Evolutionary conservation across 1,139 yeast species (phyloP).

Genomic region (Hansenula lynferdii): DNA sequence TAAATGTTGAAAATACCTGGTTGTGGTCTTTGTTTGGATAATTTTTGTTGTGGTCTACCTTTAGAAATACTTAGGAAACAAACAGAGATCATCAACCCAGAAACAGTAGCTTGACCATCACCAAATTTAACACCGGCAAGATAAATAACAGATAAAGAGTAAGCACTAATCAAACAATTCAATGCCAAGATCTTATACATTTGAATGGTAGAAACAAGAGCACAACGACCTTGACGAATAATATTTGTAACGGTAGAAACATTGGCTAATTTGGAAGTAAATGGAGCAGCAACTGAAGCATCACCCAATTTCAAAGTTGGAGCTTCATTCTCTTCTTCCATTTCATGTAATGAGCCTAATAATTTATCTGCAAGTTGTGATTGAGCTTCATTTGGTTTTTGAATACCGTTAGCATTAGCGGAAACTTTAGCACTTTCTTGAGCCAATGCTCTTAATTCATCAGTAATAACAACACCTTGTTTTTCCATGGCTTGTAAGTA

Average conservation of each 20-base stretch:
- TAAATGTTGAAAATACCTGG: conserved; percentile 93
- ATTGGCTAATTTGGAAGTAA: conserved; percentile 89
- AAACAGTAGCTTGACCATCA: conserved; percentile 93
- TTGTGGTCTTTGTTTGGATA: conserved; percentile 95
- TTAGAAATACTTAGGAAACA: conserved; percentile 95
- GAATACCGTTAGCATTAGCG: conserved; percentile 25
- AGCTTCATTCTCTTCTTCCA: conserved; percentile 76
- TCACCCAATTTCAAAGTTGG: conserved; percentile 95
- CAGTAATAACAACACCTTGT: conserved; percentile 71
- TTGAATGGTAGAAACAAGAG: conserved; percentile 94
- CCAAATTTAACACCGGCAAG: conserved; percentile 98
- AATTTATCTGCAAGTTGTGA: conserved; percentile 68
- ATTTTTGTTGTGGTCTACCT: conserved; percentile 84
- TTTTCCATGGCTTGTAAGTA: conserved; percentile 82
- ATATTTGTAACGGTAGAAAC: conserved; percentile 92
- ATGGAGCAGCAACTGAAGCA: conserved; percentile 99
- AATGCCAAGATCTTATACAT: conserved; percentile 97
- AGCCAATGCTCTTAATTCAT: conserved; percentile 59
- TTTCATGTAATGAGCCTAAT: conserved; percentile 63
- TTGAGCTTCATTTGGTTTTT: conserved; percentile 23
- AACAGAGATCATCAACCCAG: conserved; percentile 85
- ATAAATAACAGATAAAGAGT: conserved; percentile 88
- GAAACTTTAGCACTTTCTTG: conserved; percentile 34
- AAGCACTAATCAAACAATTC: conserved; percentile 95
- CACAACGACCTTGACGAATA: conserved; percentile 98